Conservation (phyloP, 1,284 basidiomycete genomes). For the Leccinum griseonigrum region DNA sequence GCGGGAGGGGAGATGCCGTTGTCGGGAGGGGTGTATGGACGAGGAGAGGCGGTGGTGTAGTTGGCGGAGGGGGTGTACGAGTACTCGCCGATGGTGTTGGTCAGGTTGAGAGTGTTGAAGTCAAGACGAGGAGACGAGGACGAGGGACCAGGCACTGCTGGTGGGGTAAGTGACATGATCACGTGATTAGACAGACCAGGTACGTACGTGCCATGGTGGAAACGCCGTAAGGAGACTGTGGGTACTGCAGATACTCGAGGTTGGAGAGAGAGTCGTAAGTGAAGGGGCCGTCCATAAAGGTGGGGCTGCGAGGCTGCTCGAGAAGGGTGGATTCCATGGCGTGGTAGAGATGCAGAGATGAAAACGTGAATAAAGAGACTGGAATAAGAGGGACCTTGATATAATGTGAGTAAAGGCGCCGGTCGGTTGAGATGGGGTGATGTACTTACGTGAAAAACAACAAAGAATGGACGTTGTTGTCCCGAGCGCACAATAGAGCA, state of each 20-base stretch:
- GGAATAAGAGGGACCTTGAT: slow-evolving; percentile 34
- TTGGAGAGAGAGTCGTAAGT: slow-evolving; percentile 57
- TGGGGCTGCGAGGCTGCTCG: slow-evolving; percentile 46
- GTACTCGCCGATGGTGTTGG: slow-evolving; percentile 59
- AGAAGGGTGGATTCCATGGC: slow-evolving; percentile 49
- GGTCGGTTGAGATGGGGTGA: slow-evolving; percentile 3
- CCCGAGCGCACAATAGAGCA: slow-evolving; percentile 35
- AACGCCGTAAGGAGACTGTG: slow-evolving; percentile 45
- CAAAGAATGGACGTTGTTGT: slow-evolving; percentile 32
- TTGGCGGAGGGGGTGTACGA: slow-evolving; percentile 55
- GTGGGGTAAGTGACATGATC: slow-evolving; percentile 12
- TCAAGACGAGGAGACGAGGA: slow-evolving; percentile 57
- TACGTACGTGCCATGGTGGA: slow-evolving; percentile 44
- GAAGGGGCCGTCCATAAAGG: slow-evolving; percentile 58
- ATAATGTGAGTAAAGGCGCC: slow-evolving; percentile 5
- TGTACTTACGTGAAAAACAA: slow-evolving; percentile 35
- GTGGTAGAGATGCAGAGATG: slow-evolving; percentile 27
- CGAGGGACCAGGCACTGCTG: slow-evolving; percentile 41
- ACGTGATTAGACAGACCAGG: neutral
- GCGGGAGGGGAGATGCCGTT: slow-evolving; percentile 67
- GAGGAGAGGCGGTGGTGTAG: slow-evolving; percentile 54
- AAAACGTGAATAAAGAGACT: slow-evolving; percentile 36
- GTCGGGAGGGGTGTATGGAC: slow-evolving; percentile 66
- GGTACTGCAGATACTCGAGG: slow-evolving; percentile 49
- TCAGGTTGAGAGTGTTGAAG: slow-evolving; percentile 60